Evolutionary conservation across 1,284 basidiomycete species (phyloP).

Genomic region (Ganoderma lingzhi): DNA sequence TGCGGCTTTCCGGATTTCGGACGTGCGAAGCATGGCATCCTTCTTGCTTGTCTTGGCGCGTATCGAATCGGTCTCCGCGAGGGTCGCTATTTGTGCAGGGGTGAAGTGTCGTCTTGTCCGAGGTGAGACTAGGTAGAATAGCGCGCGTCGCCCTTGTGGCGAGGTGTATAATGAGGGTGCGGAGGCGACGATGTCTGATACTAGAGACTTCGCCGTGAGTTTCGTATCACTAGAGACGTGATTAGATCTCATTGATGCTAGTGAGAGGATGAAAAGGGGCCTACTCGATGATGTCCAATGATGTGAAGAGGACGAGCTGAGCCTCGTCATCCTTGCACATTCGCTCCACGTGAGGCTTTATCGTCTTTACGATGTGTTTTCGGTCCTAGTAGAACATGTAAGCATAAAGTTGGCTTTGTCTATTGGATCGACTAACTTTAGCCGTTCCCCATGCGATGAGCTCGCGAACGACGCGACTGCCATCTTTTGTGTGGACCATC

Average conservation of each 20-base stretch:
- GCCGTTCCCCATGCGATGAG: slow-evolving; percentile 83
- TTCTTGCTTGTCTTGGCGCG: slow-evolving; percentile 83
- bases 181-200: slow-evolving; percentile 66
- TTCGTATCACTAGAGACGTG: slow-evolving; percentile 78
- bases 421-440: slow-evolving; percentile 57
- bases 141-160: slow-evolving; percentile 76
- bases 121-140: slow-evolving; percentile 84
- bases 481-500: slow-evolving; percentile 92
- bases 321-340: slow-evolving; percentile 90
- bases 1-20: slow-evolving; percentile 75
- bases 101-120: slow-evolving; percentile 85
- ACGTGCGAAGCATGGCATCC: slow-evolving; percentile 62
- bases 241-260: background rate
- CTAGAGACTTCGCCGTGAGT: slow-evolving; percentile 80
- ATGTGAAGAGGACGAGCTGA: slow-evolving; percentile 87
- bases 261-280: slow-evolving; percentile 35
- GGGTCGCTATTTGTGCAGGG: slow-evolving; percentile 66
- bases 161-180: slow-evolving; percentile 63
- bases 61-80: slow-evolving; percentile 76
- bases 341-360: slow-evolving; percentile 87
- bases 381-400: slow-evolving; percentile 64
- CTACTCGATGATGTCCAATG: slow-evolving; percentile 87
- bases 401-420: background rate
- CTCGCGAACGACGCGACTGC: slow-evolving; percentile 84
- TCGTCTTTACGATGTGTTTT: slow-evolving; percentile 86